phyloP scores from a whole-genome alignment of 2,329 filamentous ascomycete genomes.

The Aspergillus fischeri region DNA sequence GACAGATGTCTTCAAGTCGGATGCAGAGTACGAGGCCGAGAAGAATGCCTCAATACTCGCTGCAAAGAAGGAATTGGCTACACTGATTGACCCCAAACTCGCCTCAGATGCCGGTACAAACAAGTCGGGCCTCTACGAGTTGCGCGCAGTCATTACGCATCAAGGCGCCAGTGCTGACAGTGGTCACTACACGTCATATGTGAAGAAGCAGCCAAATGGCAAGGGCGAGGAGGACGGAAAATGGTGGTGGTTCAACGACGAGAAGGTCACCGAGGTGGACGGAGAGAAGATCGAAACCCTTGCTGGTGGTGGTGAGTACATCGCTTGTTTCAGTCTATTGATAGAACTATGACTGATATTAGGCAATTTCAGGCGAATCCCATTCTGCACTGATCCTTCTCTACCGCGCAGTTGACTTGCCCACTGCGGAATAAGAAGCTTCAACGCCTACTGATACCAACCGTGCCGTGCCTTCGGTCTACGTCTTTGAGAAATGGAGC shows the following conservation, averaged over 20 bases:
- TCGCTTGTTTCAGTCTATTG: neutral
- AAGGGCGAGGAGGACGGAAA: conserved; percentile 84
- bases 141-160: conserved; percentile 90
- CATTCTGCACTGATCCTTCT: conserved; percentile 50
- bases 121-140: conserved; percentile 91
- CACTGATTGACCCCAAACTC: conserved; percentile 70
- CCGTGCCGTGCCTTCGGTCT: neutral
- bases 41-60: conserved; percentile 67
- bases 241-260: conserved; percentile 99
- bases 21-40: conserved; percentile 87
- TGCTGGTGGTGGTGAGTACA: conserved; percentile 70
- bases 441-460: neutral
- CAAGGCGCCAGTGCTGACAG: conserved; percentile 96
- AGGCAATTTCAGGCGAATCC: conserved; percentile 39
- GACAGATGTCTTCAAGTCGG: conserved; percentile 78
- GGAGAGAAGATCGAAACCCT: conserved; percentile 87
- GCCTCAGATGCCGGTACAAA: conserved; percentile 77
- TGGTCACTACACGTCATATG: conserved; percentile 95
- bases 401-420: conserved; percentile 48
- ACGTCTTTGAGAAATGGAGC: neutral
- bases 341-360: neutral
- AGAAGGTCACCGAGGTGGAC: conserved; percentile 90
- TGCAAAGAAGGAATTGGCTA: conserved; percentile 83
- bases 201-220: conserved; percentile 78
- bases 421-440: conserved; percentile 34